Conservation (phyloP, 2,329 filamentous ascomycete genomes). For the Pseudogymnoascus sp. region DNA sequence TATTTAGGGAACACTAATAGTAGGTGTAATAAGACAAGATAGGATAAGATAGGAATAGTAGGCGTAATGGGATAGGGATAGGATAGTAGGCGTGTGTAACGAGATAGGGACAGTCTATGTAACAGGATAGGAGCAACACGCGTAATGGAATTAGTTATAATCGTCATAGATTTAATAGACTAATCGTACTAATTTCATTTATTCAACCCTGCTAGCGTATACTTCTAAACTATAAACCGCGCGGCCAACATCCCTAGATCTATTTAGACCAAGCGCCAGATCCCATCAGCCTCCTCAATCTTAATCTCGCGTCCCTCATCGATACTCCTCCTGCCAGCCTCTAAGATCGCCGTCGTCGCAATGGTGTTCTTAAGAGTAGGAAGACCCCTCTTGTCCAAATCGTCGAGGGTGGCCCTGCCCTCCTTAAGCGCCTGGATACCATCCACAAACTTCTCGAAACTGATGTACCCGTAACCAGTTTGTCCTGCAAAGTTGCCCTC, state of each 20-base stretch:
- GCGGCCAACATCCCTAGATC: background rate
- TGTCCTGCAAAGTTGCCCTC: slow-evolving; percentile 91
- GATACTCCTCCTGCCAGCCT: slow-evolving; percentile 75
- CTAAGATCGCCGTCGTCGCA: slow-evolving; percentile 82
- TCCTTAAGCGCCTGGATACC: slow-evolving; percentile 72
- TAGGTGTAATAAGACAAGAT: too few relatives aligned
- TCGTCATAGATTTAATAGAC: too few relatives aligned
- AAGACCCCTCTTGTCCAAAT: slow-evolving; percentile 70
- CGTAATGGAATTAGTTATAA: too few relatives aligned
- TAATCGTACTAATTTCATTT: too few relatives aligned
- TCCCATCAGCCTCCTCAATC: slow-evolving; percentile 57
- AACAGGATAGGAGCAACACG: too few relatives aligned
- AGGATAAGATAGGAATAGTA: too few relatives aligned
- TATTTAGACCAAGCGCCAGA: slow-evolving; percentile 53
- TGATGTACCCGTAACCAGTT: slow-evolving; percentile 86
- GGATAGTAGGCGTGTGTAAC: too few relatives aligned
- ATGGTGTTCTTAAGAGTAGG: slow-evolving; percentile 85
- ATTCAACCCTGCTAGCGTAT: too few relatives aligned
- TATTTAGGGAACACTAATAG: too few relatives aligned
- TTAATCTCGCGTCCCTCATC: slow-evolving; percentile 73
- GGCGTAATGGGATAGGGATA: too few relatives aligned
- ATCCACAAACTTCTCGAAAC: slow-evolving; percentile 93
- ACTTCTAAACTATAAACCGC: too few relatives aligned
- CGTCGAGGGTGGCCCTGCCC: slow-evolving; percentile 59
- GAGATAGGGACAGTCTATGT: too few relatives aligned